These are phyloP conservation scores for Saccharomycopsis vini DNA, from an alignment of 805 yeast genomes.

Conservation along the genomic window DNA sequence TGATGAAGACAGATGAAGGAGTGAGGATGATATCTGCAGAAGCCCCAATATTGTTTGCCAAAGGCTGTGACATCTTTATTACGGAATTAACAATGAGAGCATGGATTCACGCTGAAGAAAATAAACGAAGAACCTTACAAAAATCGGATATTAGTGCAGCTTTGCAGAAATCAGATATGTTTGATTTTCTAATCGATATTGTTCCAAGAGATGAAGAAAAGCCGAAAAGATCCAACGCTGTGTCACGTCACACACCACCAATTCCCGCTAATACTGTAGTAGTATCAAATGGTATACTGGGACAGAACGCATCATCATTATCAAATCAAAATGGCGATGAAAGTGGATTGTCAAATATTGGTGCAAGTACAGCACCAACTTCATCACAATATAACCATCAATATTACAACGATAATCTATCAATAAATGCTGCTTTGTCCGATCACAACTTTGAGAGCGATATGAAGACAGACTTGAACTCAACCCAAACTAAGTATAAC, in stretches of 20 bases:
- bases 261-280: neutral
- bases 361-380: neutral
- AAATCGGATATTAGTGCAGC: slow-evolving; percentile 94
- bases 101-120: slow-evolving; percentile 97
- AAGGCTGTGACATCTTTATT: slow-evolving; percentile 95
- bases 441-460: neutral
- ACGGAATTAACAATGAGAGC: slow-evolving; percentile 98
- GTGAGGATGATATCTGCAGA: slow-evolving; percentile 97
- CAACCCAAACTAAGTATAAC: slow-evolving; percentile 10
- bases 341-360: neutral
- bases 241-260: neutral
- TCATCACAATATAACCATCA: neutral
- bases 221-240: slow-evolving; percentile 14
- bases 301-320: neutral
- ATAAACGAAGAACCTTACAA: slow-evolving; percentile 89
- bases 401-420: neutral
- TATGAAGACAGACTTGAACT: neutral
- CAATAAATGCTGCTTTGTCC: neutral
- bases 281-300: neutral
- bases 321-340: neutral
- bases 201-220: slow-evolving; percentile 85
- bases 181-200: slow-evolving; percentile 91
- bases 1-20: slow-evolving; percentile 96
- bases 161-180: slow-evolving; percentile 89
- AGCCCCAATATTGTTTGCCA: slow-evolving; percentile 95